Conservation (phyloP, 1,139 yeast genomes). For the Pichia sp. region DNA sequence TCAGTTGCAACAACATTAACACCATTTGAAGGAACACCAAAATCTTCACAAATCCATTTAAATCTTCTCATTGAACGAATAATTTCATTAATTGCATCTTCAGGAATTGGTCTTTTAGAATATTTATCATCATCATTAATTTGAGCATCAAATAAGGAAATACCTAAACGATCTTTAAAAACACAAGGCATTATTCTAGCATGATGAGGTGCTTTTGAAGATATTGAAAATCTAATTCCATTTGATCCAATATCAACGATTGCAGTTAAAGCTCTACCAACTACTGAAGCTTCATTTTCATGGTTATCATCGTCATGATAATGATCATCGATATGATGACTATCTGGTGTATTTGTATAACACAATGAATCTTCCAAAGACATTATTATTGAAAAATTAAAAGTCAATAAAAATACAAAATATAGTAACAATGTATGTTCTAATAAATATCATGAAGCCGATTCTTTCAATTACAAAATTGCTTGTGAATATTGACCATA, state of each 20-base stretch:
- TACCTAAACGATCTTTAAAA: constrained; percentile 61
- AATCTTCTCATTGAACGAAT: constrained; percentile 56
- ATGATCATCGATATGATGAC: constrained; percentile 23
- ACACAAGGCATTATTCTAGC: constrained; percentile 68
- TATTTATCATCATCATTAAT: constrained; percentile 30
- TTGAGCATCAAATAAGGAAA: constrained; percentile 57
- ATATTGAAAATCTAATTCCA: constrained; percentile 60
- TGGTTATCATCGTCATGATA: constrained; percentile 6
- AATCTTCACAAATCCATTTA: constrained; percentile 57
- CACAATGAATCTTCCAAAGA: constrained; percentile 10
- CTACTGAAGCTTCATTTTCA: constrained; percentile 43
- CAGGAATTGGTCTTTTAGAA: constrained; percentile 46
- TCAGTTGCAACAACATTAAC: constrained; percentile 63
- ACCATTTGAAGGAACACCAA: constrained; percentile 52
- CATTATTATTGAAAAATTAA: too few relatives aligned
- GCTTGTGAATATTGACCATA: too few relatives aligned
- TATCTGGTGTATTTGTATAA: constrained; percentile 17
- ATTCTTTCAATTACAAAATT: too few relatives aligned
- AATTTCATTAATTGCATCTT: constrained; percentile 48
- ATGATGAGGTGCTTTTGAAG: constrained; percentile 56
- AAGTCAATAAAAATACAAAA: too few relatives aligned
- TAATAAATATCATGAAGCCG: too few relatives aligned
- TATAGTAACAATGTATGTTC: too few relatives aligned
- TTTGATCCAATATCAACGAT: constrained; percentile 67
- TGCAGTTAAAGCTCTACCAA: constrained; percentile 48